These are phyloP conservation scores for Phialemoniopsis sp. DNA, from an alignment of 2,329 filamentous ascomycete genomes.

Conservation along the genomic window DNA sequence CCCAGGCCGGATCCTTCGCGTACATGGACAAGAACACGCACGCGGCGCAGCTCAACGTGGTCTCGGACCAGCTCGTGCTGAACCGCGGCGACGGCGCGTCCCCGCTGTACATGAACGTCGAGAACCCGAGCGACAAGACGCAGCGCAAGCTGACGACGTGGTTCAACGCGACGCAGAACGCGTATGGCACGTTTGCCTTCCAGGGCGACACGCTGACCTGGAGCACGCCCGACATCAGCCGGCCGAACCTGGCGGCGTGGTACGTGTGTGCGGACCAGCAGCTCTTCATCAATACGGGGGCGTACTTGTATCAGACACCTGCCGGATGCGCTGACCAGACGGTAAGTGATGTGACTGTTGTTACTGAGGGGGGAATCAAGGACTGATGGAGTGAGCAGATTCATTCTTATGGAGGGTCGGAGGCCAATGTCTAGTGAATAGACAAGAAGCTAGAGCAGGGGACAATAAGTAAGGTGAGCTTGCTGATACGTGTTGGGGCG, in stretches of 20 bases:
- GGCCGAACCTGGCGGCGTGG: constrained; percentile 50
- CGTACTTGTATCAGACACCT: constrained; percentile 50
- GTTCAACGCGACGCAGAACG: constrained; percentile 41
- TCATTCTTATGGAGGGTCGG: constrained; percentile 9
- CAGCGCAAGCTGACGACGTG: constrained; percentile 40
- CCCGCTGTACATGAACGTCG: constrained; percentile 37
- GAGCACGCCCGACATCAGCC: constrained; percentile 34
- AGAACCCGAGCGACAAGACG: constrained; percentile 32
- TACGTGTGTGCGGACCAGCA: constrained; percentile 43
- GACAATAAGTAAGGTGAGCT: no score
- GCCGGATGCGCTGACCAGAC: constrained; percentile 31
- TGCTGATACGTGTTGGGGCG: no score
- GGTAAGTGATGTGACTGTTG: neutral
- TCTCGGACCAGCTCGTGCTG: constrained; percentile 45
- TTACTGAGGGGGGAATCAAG: no score
- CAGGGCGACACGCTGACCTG: constrained; percentile 50
- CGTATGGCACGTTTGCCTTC: constrained; percentile 48
- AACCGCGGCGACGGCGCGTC: constrained; percentile 26
- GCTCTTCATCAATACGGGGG: constrained; percentile 51
- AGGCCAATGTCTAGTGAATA: constrained; percentile 3
- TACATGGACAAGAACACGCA: constrained; percentile 40
- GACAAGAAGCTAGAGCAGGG: no score
- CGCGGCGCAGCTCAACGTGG: constrained; percentile 50
- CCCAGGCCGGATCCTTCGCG: constrained; percentile 23
- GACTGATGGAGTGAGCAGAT: constrained; percentile 5